Conservation (phyloP, 306 rosid species). For the Dalbergia cultrata region DNA sequence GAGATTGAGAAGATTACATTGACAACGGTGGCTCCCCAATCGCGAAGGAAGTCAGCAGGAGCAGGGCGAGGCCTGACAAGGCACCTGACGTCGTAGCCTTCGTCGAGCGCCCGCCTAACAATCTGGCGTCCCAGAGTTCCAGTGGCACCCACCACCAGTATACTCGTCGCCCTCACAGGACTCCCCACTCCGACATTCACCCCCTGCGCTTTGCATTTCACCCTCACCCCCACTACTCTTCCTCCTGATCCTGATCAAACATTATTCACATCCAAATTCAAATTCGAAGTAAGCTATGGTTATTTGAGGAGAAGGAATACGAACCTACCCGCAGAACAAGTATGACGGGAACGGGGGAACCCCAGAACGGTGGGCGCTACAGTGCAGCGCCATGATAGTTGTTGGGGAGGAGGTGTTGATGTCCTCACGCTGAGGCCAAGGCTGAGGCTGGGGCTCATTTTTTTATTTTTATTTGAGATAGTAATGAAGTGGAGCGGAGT, state of each 20-base stretch:
- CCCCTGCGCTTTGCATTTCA: conserved; percentile 35
- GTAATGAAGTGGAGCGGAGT: too few relatives aligned
- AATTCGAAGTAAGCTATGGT: not conserved
- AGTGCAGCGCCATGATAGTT: conserved; percentile 60
- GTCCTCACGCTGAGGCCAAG: conserved; percentile 53
- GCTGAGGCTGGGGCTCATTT: conserved; percentile 23
- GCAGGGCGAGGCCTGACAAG: conserved; percentile 98
- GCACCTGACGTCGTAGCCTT: conserved; percentile 94
- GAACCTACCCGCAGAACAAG: conserved; percentile 43
- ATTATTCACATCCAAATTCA: too few relatives aligned
- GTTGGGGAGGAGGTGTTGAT: conserved; percentile 51
- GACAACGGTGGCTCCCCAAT: conserved; percentile 97
- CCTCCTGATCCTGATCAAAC: not conserved
- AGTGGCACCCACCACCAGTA: conserved; percentile 87
- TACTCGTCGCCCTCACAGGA: conserved; percentile 76
- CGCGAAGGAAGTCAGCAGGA: conserved; percentile 96
- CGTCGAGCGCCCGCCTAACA: conserved; percentile 91
- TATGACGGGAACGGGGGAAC: conserved; percentile 33
- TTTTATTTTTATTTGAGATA: too few relatives aligned
- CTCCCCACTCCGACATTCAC: conserved; percentile 80
- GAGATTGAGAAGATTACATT: conserved; percentile 49
- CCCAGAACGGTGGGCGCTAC: conserved; percentile 47
- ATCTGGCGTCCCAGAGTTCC: conserved; percentile 94
- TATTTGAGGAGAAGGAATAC: not conserved
- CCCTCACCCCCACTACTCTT: not conserved